These are phyloP conservation scores for Polygonum aviculare DNA, from an alignment of 148 eudicot genomes.

Conservation along the genomic window DNA sequence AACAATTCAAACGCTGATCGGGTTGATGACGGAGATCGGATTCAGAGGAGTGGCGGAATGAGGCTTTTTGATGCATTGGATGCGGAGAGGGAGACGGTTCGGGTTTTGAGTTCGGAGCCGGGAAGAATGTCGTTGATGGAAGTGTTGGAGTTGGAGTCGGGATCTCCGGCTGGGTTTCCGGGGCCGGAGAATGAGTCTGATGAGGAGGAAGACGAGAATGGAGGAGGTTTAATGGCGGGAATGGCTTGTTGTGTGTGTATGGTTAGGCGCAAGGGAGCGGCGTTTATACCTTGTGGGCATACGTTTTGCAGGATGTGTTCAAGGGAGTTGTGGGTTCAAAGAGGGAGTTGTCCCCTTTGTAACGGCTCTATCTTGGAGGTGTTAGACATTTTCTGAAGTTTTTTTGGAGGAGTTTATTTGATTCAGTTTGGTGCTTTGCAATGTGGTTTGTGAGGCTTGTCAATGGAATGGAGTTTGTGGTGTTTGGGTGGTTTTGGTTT, in stretches of 20 bases:
- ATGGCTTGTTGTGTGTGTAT: constrained; percentile 7
- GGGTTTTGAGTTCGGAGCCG: constrained; percentile 26
- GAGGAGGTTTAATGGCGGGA: not conserved
- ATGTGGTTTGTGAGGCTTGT: not conserved
- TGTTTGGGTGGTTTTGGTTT: no score
- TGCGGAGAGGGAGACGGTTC: not conserved
- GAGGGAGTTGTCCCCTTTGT: constrained; percentile 78
- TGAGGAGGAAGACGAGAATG: constrained; percentile 6
- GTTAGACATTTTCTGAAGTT: constrained; percentile 56
- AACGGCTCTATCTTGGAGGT: constrained; percentile 69
- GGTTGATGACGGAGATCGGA: not conserved
- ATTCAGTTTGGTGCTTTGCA: not conserved
- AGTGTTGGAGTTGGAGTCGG: constrained; percentile 52
- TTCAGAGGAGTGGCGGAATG: not conserved
- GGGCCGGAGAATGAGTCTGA: not conserved
- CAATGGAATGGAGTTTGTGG: not conserved
- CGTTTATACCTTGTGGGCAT: constrained; percentile 77
- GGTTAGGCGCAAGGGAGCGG: constrained; percentile 73
- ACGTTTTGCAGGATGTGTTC: constrained; percentile 82
- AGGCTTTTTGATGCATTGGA: not conserved
- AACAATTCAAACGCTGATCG: not conserved
- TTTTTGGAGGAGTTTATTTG: not conserved
- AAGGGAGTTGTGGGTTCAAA: constrained; percentile 64
- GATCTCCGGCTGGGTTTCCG: constrained; percentile 1
- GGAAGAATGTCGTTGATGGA: constrained; percentile 71